These are phyloP conservation scores for Xylaria sp. DNA, from an alignment of 2,329 filamentous ascomycete species.

Conservation along the genomic window DNA sequence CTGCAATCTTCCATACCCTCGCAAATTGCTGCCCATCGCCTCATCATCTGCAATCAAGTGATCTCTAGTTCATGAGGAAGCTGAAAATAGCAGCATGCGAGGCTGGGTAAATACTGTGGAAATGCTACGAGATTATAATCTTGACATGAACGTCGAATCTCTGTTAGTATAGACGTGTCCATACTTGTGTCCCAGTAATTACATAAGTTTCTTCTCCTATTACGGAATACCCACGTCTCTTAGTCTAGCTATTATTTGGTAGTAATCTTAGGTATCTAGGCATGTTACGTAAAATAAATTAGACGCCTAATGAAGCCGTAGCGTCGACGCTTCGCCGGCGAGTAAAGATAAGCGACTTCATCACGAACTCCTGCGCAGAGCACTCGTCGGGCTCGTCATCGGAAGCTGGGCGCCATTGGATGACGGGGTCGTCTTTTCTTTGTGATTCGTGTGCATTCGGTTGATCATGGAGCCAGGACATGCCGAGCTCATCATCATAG, in stretches of 20 bases:
- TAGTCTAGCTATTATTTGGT: not conserved
- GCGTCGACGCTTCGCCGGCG: slow-evolving; percentile 25
- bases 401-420: slow-evolving; percentile 33
- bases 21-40: not conserved
- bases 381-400: not conserved
- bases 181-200: not conserved
- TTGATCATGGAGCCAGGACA: slow-evolving; percentile 21
- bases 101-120: not conserved
- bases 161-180: not conserved
- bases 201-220: not conserved
- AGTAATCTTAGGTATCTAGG: not conserved
- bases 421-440: slow-evolving; percentile 8
- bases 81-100: not conserved
- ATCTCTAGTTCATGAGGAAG: not conserved
- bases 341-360: slow-evolving; percentile 37
- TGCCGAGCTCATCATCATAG: slow-evolving; percentile 32
- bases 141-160: not conserved
- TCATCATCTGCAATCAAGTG: not conserved
- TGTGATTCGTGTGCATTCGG: slow-evolving; percentile 7
- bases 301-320: slow-evolving; percentile 4
- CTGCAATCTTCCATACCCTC: not conserved
- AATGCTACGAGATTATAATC: not conserved
- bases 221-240: not conserved
- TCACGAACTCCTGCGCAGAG: slow-evolving; percentile 40
- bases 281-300: not conserved